Evolutionary conservation across 805 yeast species (phyloP), one percentile per base, ranked within the genome.

Genomic region (Candida nanaspora): DNA sequence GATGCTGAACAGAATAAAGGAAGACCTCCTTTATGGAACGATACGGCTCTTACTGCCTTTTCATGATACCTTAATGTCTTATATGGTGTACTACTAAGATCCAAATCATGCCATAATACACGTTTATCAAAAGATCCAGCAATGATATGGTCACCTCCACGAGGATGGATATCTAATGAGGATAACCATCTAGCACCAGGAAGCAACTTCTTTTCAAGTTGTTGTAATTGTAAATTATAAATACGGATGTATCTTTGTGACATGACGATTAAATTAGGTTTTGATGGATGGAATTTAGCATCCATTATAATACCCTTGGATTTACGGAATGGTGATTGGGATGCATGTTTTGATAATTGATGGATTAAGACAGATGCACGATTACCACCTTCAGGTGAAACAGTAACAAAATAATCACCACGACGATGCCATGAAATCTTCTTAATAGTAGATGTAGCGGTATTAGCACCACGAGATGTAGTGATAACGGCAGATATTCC

Each of bases 101-200:
- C 98, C 56, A 91, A 68, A 70, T 93, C 98, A 57, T 91, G 98
- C 98, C 98, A 93, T 49, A 89, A 73, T 5, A 93, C 94, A 51
- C 97, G 76, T 71, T 89, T 88, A 63, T 93, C 98, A 61, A 77
- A 93, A 2, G 97, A 87, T 7, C 91, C 85, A 13, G 96, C 95
- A 47, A 93, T 65, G 40, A 93, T 78, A 56, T 93, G 89, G 61
- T 93, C 98, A 42, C 98, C 98, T 22, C 68, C 67, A 49, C 94
- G 74, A 43, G 98, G 97, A 62, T 93, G 98, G 39, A 93, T 82
- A 59, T 89, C 98, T 56, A 93, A 80, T 50, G 81, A 74, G 16
- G 95, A 80, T 52, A 93, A 74, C 95, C 96, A 86, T 63, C 96
- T 79, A 2, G 95, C 97, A 55, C 98, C 98, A 1, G 98, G 98